A percentile compares a stretch with the other conserved stretches of the same genome.
phyloP scores from a whole-genome alignment of 345 rosid species.

The Anastatica hierochuntica region DNA sequence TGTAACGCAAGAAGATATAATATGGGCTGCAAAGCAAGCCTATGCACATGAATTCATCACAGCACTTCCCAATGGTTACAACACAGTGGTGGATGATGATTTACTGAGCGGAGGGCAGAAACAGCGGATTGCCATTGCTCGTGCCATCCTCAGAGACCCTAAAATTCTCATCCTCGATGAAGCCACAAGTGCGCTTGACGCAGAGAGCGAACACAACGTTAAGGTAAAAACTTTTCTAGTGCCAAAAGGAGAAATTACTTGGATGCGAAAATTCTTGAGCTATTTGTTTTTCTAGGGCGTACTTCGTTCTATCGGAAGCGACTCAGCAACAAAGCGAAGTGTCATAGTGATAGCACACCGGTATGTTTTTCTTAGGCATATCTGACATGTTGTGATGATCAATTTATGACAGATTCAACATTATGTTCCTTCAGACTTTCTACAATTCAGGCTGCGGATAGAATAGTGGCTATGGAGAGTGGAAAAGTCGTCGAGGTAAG shows the following conservation, averaged over 20 bases:
- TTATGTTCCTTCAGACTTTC: slow-evolving; percentile 56
- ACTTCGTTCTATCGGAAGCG: slow-evolving; percentile 61
- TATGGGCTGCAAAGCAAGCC: slow-evolving; percentile 89
- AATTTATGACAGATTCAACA: background rate
- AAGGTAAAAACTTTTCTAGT: slow-evolving; percentile 38
- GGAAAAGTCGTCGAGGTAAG: slow-evolving; percentile 78
- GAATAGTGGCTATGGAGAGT: slow-evolving; percentile 78
- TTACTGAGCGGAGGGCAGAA: slow-evolving; percentile 97
- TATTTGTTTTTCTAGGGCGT: slow-evolving; percentile 48
- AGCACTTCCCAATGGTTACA: slow-evolving; percentile 75
- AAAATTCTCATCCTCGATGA: slow-evolving; percentile 85
- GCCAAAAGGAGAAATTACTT: background rate
- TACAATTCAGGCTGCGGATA: slow-evolving; percentile 83
- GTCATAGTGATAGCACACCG: slow-evolving; percentile 87
- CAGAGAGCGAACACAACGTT: slow-evolving; percentile 92
- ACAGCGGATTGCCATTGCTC: slow-evolving; percentile 95
- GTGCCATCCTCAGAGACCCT: slow-evolving; percentile 92
- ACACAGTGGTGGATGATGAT: slow-evolving; percentile 85
- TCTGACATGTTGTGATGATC: background rate
- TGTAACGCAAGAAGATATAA: slow-evolving; percentile 61
- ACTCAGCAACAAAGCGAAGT: slow-evolving; percentile 53
- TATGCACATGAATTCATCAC: slow-evolving; percentile 87
- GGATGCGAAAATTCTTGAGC: background rate
- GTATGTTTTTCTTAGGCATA: slow-evolving; percentile 20
- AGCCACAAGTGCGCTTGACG: slow-evolving; percentile 94